Conservation (phyloP, 2,329 filamentous ascomycete species). For the Fusarium sp. region DNA sequence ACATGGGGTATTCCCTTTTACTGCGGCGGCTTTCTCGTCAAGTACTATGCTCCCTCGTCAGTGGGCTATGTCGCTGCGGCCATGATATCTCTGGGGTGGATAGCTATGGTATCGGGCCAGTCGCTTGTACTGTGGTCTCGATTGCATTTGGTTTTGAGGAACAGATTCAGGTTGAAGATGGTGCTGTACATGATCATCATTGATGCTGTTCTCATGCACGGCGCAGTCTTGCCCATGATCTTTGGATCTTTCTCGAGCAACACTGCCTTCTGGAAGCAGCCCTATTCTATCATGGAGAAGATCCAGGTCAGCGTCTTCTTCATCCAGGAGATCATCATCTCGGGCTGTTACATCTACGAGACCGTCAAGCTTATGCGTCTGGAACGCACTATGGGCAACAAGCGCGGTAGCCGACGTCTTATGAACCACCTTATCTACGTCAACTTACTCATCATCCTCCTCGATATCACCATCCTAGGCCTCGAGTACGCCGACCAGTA, state of each 20-base stretch:
- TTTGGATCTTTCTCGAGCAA: constrained; percentile 63
- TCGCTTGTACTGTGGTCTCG: constrained; percentile 74
- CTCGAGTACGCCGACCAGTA: constrained; percentile 58
- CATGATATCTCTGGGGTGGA: constrained; percentile 50
- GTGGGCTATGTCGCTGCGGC: constrained; percentile 45
- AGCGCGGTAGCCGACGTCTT: constrained; percentile 42
- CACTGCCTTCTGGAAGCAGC: constrained; percentile 37
- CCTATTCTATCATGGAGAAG: constrained; percentile 66
- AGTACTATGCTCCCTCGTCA: constrained; percentile 48
- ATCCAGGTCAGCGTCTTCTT: constrained; percentile 71
- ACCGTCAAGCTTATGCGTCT: constrained; percentile 65
- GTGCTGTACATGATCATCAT: constrained; percentile 72
- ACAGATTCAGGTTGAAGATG: constrained; percentile 62
- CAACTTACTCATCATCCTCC: constrained; percentile 62
- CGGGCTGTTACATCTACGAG: constrained; percentile 67
- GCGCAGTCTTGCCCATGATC: constrained; percentile 68
- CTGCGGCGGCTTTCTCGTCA: constrained; percentile 63
- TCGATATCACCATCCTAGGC: constrained; percentile 61
- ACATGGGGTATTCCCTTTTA: constrained; percentile 57
- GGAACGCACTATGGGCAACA: constrained; percentile 54
- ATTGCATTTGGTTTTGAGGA: constrained; percentile 71
- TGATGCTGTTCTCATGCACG: constrained; percentile 67
- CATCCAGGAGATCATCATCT: constrained; percentile 69
- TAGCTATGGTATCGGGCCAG: constrained; percentile 72
- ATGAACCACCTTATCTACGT: constrained; percentile 61